A percentile compares a stretch with the other conserved stretches of the same genome.
Conservation (phyloP, 495 filamentous ascomycete species). For the Physcia stellaris region DNA sequence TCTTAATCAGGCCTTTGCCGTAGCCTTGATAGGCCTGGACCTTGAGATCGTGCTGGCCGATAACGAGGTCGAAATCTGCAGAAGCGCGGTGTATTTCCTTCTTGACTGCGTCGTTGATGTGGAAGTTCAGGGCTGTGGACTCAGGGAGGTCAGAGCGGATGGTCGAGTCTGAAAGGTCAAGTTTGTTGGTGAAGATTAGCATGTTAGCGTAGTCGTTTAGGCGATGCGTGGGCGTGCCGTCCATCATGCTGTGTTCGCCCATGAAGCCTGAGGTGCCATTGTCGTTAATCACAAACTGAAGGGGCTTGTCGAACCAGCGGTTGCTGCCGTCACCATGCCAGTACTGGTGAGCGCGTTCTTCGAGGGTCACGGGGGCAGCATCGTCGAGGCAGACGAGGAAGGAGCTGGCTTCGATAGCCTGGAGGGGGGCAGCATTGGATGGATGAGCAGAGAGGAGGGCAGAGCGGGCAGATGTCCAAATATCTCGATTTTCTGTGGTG, state of each 20-base stretch:
- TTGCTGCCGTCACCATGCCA: constrained; percentile 96
- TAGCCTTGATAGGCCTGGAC: constrained; percentile 96
- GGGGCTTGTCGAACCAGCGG: constrained; percentile 96
- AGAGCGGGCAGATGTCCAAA: constrained; percentile 78
- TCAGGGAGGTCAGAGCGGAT: constrained; percentile 77
- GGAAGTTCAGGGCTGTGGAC: constrained; percentile 63
- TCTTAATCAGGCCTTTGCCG: constrained; percentile 98
- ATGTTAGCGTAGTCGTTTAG: constrained; percentile 88
- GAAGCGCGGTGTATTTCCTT: constrained; percentile 62
- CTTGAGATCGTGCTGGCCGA: constrained; percentile 75
- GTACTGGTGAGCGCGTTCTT: constrained; percentile 91
- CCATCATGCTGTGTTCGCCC: constrained; percentile 99
- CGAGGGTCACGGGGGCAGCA: constrained; percentile 78
- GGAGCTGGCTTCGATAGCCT: constrained; percentile 77
- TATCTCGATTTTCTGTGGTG: constrained; percentile 83
- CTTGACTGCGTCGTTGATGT: constrained; percentile 55
- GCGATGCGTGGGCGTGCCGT: constrained; percentile 92
- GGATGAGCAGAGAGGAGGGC: constrained; percentile 60
- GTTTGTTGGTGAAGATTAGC: constrained; percentile 79
- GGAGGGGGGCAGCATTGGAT: constrained; percentile 59
- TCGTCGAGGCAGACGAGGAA: constrained; percentile 94
- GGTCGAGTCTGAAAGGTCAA: constrained; percentile 63
- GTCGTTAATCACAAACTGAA: constrained; percentile 96
- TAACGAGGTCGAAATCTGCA: constrained; percentile 63
- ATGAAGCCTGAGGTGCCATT: constrained; percentile 97